phyloP scores from a whole-genome alignment of 805 yeast species.

The Metschnikowia lochheadii region DNA sequence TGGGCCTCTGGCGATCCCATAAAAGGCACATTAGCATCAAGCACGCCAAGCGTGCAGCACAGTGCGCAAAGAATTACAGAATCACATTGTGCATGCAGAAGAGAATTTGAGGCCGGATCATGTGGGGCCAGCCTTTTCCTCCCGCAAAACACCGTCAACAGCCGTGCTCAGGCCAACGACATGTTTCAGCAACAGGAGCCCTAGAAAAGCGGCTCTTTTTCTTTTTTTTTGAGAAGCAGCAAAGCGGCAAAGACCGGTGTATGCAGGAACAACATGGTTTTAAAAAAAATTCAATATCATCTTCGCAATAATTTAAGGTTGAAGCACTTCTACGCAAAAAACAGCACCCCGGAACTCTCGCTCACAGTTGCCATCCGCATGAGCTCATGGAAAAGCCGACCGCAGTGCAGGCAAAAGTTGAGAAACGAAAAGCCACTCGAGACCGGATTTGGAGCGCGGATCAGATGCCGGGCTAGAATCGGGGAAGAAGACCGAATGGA shows the following conservation, averaged over 20 bases:
- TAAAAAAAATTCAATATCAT: background rate
- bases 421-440: background rate
- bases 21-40: background rate
- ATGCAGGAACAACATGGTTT: background rate
- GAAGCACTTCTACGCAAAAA: background rate
- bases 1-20: background rate
- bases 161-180: background rate
- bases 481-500: background rate
- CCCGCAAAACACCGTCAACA: background rate
- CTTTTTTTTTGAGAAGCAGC: background rate
- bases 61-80: slow-evolving; percentile 2
- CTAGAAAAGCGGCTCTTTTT: background rate
- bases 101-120: background rate
- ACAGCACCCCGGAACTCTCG: background rate
- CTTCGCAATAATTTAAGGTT: background rate
- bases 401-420: background rate
- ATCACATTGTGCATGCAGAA: slow-evolving; percentile 1
- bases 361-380: background rate
- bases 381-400: background rate
- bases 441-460: background rate
- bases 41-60: slow-evolving; percentile 3
- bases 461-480: background rate
- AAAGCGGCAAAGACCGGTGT: background rate
- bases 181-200: background rate
- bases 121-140: background rate